These are phyloP conservation scores for Roridomyces roridus DNA, from an alignment of 768 basidiomycete genomes.

Conservation along the genomic window DNA sequence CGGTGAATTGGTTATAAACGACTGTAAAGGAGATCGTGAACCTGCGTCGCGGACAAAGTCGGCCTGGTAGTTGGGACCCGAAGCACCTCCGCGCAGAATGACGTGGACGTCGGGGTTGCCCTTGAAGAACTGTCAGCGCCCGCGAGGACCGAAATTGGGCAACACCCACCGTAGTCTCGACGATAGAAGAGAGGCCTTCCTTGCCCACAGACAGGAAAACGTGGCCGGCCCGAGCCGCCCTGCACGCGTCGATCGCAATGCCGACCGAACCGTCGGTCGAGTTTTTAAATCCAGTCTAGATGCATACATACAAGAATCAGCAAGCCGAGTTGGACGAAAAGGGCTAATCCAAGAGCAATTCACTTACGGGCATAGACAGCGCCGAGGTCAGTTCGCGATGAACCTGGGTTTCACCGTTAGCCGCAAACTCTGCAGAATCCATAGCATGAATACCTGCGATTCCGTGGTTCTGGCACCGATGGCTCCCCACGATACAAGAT, in stretches of 20 bases:
- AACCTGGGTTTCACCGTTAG: no score
- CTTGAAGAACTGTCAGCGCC: slow-evolving; percentile 40
- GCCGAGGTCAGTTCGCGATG: slow-evolving; percentile 89
- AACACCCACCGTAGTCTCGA: slow-evolving; percentile 82
- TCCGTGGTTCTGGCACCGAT: slow-evolving; percentile 95
- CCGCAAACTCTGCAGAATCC: no score
- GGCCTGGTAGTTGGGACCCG: slow-evolving; percentile 87
- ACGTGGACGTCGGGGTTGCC: slow-evolving; percentile 93
- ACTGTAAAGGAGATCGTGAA: no score
- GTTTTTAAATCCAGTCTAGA: slow-evolving; percentile 99
- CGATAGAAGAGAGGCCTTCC: slow-evolving; percentile 92
- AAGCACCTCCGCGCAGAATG: slow-evolving; percentile 89
- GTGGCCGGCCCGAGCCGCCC: slow-evolving; percentile 88
- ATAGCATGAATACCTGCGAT: no score
- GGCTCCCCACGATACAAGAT: slow-evolving; percentile 85
- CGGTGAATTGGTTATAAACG: no score
- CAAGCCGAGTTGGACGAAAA: no score
- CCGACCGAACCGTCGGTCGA: slow-evolving; percentile 93
- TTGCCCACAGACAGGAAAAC: slow-evolving; percentile 98
- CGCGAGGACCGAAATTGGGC: neutral
- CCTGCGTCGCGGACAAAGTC: slow-evolving; percentile 81
- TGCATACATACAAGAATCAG: no score
- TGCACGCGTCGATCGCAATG: slow-evolving; percentile 94
- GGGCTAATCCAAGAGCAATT: no score
- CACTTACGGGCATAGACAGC: slow-evolving; percentile 95